Evolutionary conservation across 129 eudicot genomes (phyloP).

Genomic region (Centrapalus pauciflorus): DNA sequence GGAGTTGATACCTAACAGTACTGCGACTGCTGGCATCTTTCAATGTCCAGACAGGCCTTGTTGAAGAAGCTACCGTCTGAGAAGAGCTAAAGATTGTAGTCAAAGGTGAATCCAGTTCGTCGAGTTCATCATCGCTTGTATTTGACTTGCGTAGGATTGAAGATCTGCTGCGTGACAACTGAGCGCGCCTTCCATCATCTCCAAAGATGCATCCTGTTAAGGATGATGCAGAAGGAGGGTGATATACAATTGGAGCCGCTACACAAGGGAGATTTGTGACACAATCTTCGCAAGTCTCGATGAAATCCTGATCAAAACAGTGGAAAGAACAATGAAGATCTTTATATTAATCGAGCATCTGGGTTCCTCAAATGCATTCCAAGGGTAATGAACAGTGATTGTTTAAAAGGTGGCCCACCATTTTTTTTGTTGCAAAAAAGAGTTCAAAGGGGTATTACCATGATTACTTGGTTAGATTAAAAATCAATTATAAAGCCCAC

Average conservation of each 20-base stretch:
- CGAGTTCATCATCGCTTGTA: slow-evolving; percentile 87
- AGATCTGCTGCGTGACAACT: slow-evolving; percentile 55
- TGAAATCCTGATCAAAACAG: slow-evolving; percentile 39
- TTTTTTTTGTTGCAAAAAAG: too few relatives aligned
- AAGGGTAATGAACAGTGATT: too few relatives aligned
- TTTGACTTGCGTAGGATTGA: slow-evolving; percentile 58
- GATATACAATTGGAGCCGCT: slow-evolving; percentile 52
- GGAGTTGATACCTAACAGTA: slow-evolving; percentile 64
- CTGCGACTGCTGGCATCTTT: slow-evolving; percentile 26
- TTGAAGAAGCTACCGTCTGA: slow-evolving; percentile 13
- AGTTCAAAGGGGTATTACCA: too few relatives aligned
- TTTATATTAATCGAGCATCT: too few relatives aligned
- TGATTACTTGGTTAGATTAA: too few relatives aligned
- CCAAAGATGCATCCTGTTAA: slow-evolving; percentile 43
- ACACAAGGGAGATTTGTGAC: slow-evolving; percentile 47
- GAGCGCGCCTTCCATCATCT: slow-evolving; percentile 32
- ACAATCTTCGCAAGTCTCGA: slow-evolving; percentile 36
- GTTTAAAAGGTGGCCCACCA: too few relatives aligned
- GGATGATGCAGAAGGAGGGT: slow-evolving; percentile 53
- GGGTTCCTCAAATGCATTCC: too few relatives aligned
- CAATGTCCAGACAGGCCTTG: slow-evolving; percentile 30
- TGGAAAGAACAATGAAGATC: not conserved
- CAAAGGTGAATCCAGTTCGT: slow-evolving; percentile 72
- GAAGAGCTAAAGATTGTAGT: slow-evolving; percentile 33
- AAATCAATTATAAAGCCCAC: too few relatives aligned